phyloP scores from a whole-genome alignment of 768 basidiomycete species.

The Boletus edulis region DNA sequence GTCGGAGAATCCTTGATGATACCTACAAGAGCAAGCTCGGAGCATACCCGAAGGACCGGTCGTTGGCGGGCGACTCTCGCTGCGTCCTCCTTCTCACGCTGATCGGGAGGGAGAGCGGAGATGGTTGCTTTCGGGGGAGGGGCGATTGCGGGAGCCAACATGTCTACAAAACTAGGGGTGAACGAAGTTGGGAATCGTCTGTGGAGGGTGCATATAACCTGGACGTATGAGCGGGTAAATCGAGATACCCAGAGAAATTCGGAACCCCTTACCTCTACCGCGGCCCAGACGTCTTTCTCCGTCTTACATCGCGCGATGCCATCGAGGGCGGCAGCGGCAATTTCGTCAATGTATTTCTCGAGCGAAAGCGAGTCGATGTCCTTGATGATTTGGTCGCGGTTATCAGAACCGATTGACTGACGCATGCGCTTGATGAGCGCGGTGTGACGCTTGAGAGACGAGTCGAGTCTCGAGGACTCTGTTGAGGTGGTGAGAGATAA shows the following conservation, averaged over 20 bases:
- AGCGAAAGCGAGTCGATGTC: conserved; percentile 88
- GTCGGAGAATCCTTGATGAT: conserved; percentile 71
- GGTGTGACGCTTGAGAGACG: conserved; percentile 94
- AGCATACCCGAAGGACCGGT: conserved; percentile 80
- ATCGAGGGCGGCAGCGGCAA: conserved; percentile 83
- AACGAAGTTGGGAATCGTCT: conserved; percentile 81
- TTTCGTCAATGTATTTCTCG: conserved; percentile 96
- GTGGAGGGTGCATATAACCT: conserved; percentile 90
- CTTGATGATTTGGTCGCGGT: conserved; percentile 84
- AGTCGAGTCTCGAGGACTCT: conserved; percentile 83
- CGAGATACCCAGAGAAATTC: not conserved
- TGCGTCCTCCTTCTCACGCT: conserved; percentile 90
- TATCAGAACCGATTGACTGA: conserved; percentile 79
- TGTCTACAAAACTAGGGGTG: conserved; percentile 64
- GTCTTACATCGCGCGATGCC: conserved; percentile 86
- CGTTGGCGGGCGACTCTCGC: conserved; percentile 78
- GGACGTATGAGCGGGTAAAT: conserved; percentile 1
- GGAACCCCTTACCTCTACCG: conserved; percentile 71
- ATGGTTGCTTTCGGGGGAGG: conserved; percentile 58
- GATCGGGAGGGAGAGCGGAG: conserved; percentile 62
- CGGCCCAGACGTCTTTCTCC: conserved; percentile 88
- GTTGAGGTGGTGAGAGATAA: conserved; percentile 4
- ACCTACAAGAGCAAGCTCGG: conserved; percentile 87
- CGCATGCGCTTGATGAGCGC: conserved; percentile 92
- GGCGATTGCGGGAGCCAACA: conserved; percentile 55